Percentiles rank a stretch among this genome's conserved stretches.
Evolutionary conservation across 208 protist genomes (phyloP).

Genomic region (Angomonas desouzai): DNA sequence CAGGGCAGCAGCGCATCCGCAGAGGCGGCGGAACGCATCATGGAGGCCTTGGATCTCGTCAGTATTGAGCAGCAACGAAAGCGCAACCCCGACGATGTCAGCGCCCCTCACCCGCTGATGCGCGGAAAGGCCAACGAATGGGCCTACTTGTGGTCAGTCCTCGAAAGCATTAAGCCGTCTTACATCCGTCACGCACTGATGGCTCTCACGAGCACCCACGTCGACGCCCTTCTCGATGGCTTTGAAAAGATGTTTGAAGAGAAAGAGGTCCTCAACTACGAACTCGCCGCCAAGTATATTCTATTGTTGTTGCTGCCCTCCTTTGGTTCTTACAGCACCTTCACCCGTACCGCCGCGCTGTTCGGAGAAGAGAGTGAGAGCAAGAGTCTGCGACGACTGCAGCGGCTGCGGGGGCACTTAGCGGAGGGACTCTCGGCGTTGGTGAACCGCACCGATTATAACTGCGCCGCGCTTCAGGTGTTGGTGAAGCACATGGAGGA

Average conservation of each 20-base stretch:
- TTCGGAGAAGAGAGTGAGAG: slow-evolving; percentile 63
- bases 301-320: slow-evolving; percentile 58
- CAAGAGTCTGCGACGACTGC: slow-evolving; percentile 34
- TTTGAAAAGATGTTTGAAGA: slow-evolving; percentile 61
- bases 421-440: slow-evolving; percentile 35
- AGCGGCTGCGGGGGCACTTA: slow-evolving; percentile 31
- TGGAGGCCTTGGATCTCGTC: slow-evolving; percentile 86
- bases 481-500: slow-evolving; percentile 39
- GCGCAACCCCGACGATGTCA: slow-evolving; percentile 44
- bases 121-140: slow-evolving; percentile 62
- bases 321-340: slow-evolving; percentile 20
- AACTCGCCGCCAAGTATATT: slow-evolving; percentile 71
- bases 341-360: slow-evolving; percentile 36
- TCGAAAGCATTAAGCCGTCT: slow-evolving; percentile 78
- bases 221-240: slow-evolving; percentile 67
- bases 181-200: slow-evolving; percentile 81
- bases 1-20: slow-evolving; percentile 61
- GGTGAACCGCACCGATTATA: slow-evolving; percentile 45
- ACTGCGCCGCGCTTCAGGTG: slow-evolving; percentile 48
- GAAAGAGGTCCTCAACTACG: slow-evolving; percentile 74
- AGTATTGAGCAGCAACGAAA: slow-evolving; percentile 76
- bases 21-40: slow-evolving; percentile 76
- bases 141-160: slow-evolving; percentile 79
- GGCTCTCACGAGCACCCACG: slow-evolving; percentile 76
- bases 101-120: slow-evolving; percentile 54